A percentile compares a stretch with the other conserved stretches of the same genome.
These are phyloP conservation scores for Lablab purpureus DNA, from an alignment of 306 rosid species.

Conservation along the genomic window DNA sequence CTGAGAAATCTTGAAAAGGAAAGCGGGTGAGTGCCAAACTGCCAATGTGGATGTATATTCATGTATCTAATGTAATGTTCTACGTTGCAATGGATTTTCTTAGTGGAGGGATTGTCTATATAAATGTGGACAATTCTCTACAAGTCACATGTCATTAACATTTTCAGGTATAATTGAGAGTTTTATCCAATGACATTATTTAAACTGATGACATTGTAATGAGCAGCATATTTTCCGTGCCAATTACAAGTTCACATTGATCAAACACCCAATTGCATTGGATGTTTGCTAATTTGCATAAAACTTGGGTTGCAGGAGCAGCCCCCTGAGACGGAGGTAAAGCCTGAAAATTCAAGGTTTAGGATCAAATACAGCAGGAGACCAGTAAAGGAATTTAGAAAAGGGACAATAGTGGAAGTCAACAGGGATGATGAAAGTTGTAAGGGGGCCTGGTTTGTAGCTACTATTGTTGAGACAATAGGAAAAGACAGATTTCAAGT, in stretches of 20 bases:
- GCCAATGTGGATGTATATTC: not conserved
- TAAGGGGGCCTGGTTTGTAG: constrained; percentile 59
- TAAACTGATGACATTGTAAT: not conserved
- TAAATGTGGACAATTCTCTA: not conserved
- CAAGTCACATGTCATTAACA: constrained; percentile 9
- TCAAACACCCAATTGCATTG: not conserved
- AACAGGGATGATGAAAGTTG: constrained; percentile 55
- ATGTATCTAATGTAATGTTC: constrained; percentile 1
- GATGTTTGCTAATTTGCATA: constrained; percentile 33
- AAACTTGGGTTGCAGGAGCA: constrained; percentile 48
- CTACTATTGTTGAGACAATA: constrained; percentile 39
- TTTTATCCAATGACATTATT: not conserved
- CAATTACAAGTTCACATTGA: constrained; percentile 13
- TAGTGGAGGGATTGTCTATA: constrained; percentile 7
- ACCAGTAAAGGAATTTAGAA: constrained; percentile 19
- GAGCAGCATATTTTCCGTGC: not conserved
- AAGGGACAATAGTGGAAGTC: constrained; percentile 54
- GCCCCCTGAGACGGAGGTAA: constrained; percentile 29
- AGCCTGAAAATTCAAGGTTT: constrained; percentile 37
- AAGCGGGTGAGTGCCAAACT: not conserved
- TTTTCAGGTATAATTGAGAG: not conserved
- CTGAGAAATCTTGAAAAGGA: not conserved
- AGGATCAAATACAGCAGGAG: constrained; percentile 42
- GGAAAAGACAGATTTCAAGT: constrained; percentile 52
- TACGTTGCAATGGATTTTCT: not conserved